Evolutionary conservation across 2,329 filamentous ascomycete genomes (phyloP).

Genomic region (Coleophoma eucalyptorum): DNA sequence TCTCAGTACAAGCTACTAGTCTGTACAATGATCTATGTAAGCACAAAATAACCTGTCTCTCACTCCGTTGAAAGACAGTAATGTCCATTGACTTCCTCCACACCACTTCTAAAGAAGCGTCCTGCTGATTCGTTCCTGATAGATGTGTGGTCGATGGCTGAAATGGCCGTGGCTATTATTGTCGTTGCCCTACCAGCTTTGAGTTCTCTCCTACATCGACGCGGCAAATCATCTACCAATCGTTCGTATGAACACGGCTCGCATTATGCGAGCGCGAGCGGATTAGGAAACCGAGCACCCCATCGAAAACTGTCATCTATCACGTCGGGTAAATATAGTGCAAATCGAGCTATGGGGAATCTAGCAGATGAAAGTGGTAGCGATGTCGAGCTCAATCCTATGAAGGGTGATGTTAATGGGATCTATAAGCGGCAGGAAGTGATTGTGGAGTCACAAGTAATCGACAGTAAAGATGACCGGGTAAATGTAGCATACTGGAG

Average conservation of each 20-base stretch:
- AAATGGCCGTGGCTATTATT: background rate
- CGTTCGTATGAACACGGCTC: background rate
- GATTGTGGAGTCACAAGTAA: background rate
- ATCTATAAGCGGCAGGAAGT: background rate
- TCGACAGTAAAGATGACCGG: background rate
- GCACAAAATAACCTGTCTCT: background rate
- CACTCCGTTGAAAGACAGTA: too few relatives aligned
- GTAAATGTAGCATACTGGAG: background rate
- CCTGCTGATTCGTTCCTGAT: background rate
- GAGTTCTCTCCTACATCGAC: background rate
- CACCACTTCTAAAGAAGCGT: too few relatives aligned
- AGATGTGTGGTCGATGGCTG: conserved; percentile 2
- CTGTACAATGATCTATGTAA: background rate
- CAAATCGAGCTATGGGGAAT: background rate
- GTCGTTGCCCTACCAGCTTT: background rate
- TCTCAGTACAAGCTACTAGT: background rate
- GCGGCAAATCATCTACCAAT: background rate
- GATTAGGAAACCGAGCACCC: background rate
- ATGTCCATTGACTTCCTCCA: too few relatives aligned
- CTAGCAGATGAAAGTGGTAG: background rate
- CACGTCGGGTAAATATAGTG: background rate
- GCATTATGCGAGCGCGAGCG: background rate
- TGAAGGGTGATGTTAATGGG: background rate
- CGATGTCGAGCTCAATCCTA: conserved; percentile 1
- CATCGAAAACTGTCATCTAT: background rate